Evolutionary conservation across 331 rosid genomes (phyloP).

Genomic region (Prunus yedoensis): DNA sequence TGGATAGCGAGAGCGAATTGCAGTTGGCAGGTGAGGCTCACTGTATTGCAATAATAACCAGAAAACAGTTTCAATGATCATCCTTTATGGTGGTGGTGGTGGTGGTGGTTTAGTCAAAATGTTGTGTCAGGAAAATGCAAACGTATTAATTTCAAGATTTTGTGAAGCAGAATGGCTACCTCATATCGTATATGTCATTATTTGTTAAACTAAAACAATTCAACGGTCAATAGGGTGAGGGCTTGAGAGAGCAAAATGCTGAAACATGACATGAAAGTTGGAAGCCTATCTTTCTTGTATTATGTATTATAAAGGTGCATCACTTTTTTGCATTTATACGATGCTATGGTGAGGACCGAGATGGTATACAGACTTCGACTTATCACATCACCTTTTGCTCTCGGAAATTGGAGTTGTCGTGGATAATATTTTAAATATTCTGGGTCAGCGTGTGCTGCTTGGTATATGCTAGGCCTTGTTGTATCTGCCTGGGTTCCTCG

Average conservation of each 20-base stretch:
- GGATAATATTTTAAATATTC: neutral
- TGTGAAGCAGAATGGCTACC: neutral
- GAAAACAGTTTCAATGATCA: neutral
- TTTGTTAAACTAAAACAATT: neutral
- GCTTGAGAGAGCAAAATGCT: neutral
- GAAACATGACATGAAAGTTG: neutral
- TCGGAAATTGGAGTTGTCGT: neutral
- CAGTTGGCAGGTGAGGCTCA: slow-evolving; percentile 35
- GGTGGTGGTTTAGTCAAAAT: neutral
- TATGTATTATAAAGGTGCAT: neutral
- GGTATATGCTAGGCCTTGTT: no score
- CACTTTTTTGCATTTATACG: neutral
- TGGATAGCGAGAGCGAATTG: slow-evolving; percentile 3
- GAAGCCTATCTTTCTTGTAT: neutral
- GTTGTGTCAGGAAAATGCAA: neutral
- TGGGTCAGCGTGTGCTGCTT: no score
- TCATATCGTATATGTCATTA: no score
- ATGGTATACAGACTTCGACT: neutral
- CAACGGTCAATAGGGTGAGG: slow-evolving; percentile 1
- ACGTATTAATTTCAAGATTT: neutral
- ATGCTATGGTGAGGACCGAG: neutral
- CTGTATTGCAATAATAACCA: slow-evolving; percentile 2
- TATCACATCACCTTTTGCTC: neutral
- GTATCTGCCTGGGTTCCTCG: no score
- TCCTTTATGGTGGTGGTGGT: no score